These are phyloP conservation scores for Xerocomus nothofagi DNA, from an alignment of 1,284 basidiomycete species.

Conservation along the genomic window DNA sequence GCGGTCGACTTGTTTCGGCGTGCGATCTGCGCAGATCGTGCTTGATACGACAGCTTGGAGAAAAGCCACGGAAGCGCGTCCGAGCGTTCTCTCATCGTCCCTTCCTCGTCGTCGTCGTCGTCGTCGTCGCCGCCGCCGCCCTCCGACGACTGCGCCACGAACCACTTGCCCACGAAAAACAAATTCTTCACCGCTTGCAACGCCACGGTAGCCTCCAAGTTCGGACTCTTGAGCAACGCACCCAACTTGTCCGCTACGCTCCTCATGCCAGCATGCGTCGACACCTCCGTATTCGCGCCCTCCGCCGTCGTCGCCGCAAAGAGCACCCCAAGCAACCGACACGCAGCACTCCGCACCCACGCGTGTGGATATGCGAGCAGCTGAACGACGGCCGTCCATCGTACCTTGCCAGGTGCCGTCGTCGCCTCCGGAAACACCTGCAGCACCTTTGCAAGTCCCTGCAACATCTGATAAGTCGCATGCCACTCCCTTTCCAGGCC, in stretches of 20 bases:
- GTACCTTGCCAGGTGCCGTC: slow-evolving; percentile 37
- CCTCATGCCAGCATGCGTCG: slow-evolving; percentile 58
- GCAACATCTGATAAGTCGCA: slow-evolving; percentile 79
- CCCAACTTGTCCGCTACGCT: slow-evolving; percentile 78
- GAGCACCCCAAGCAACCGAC: slow-evolving; percentile 73
- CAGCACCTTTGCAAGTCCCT: slow-evolving; percentile 64
- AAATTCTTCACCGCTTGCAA: slow-evolving; percentile 94
- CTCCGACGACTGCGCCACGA: slow-evolving; percentile 40
- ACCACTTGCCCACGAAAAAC: slow-evolving; percentile 88
- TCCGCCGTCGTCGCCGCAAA: slow-evolving; percentile 48
- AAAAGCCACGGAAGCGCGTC: slow-evolving; percentile 90
- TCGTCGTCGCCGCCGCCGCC: slow-evolving; percentile 1
- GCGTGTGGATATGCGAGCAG: slow-evolving; percentile 90
- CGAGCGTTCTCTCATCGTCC: slow-evolving; percentile 26
- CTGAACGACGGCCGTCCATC: slow-evolving; percentile 64
- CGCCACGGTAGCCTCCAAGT: slow-evolving; percentile 75
- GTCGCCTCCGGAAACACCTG: slow-evolving; percentile 53
- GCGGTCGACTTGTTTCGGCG: slow-evolving; percentile 54
- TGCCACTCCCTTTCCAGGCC: slow-evolving; percentile 72
- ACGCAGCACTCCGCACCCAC: slow-evolving; percentile 88
- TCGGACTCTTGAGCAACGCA: slow-evolving; percentile 79
- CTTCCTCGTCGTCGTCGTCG: slow-evolving; percentile 20
- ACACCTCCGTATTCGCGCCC: slow-evolving; percentile 27
- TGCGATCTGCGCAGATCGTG: slow-evolving; percentile 70
- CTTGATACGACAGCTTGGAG: slow-evolving; percentile 89